Conservation (phyloP, 148 eudicot genomes). For the Agrostemma githago region DNA sequence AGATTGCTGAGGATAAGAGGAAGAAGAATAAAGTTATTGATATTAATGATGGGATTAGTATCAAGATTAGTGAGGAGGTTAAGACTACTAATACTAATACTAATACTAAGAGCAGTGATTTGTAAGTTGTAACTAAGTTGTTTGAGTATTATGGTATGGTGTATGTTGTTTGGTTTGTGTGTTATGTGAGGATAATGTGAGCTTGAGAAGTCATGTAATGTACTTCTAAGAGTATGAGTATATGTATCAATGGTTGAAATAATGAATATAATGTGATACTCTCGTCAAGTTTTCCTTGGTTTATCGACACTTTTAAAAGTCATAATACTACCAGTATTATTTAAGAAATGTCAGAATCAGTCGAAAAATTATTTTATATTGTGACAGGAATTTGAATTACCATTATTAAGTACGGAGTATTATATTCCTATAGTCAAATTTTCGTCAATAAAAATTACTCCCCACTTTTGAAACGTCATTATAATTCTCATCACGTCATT, state of each 20-base stretch:
- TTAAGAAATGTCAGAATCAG: no score
- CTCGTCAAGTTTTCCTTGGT: no score
- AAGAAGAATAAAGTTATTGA: conserved; percentile 43
- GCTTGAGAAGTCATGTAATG: neutral
- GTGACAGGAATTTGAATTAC: no score
- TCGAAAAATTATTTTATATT: no score
- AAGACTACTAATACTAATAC: conserved; percentile 34
- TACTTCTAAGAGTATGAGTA: neutral
- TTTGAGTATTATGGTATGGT: neutral
- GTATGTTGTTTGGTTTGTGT: no score
- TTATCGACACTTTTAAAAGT: no score
- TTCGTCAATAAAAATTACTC: no score
- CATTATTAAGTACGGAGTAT: no score
- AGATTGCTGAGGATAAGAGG: conserved; percentile 51
- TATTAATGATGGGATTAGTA: conserved; percentile 23
- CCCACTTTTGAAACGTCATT: no score
- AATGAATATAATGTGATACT: neutral
- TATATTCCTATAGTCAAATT: no score
- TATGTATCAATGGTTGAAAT: neutral
- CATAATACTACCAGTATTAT: no score
- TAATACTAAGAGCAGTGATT: neutral
- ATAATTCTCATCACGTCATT: no score
- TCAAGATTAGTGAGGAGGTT: conserved; percentile 20
- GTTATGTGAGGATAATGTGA: neutral
- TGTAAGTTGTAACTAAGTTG: conserved; percentile 1